These are phyloP conservation scores for Candida sp. DNA, from an alignment of 1,139 yeast genomes.

Conservation along the genomic window DNA sequence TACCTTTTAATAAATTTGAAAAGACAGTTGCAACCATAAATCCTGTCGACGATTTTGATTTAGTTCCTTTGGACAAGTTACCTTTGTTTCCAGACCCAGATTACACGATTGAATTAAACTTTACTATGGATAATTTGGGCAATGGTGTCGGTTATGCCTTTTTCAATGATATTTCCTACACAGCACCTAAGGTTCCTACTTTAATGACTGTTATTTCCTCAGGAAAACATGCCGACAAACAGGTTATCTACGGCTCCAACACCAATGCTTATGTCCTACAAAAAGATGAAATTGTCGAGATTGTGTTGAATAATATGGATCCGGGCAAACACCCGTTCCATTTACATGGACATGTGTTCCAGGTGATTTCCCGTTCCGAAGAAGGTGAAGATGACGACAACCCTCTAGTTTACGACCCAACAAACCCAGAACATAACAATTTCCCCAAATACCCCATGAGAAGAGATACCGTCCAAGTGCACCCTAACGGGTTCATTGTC, in stretches of 20 bases:
- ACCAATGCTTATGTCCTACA: conserved; percentile 71
- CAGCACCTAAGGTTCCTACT: conserved; percentile 79
- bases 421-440: conserved; percentile 24
- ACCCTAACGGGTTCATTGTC: conserved; percentile 66
- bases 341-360: conserved; percentile 79
- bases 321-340: conserved; percentile 89
- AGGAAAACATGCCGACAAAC: conserved; percentile 48
- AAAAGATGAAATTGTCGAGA: conserved; percentile 64
- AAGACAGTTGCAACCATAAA: conserved; percentile 40
- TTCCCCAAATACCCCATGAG: conserved; percentile 55
- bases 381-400: conserved; percentile 33
- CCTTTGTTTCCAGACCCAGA: conserved; percentile 65
- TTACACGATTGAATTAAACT: conserved; percentile 58
- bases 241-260: conserved; percentile 61
- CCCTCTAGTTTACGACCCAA: conserved; percentile 38
- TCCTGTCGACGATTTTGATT: conserved; percentile 62
- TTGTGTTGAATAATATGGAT: conserved; percentile 67
- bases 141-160: conserved; percentile 89
- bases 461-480: conserved; percentile 67
- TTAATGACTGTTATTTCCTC: conserved; percentile 72
- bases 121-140: conserved; percentile 73
- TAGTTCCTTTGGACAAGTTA: conserved; percentile 52
- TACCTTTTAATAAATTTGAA: conserved; percentile 21
- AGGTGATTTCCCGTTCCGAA: conserved; percentile 41
- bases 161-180: conserved; percentile 80